Evolutionary conservation across 306 rosid genomes (phyloP).

Genomic region (Cucurbita argyrosperma): DNA sequence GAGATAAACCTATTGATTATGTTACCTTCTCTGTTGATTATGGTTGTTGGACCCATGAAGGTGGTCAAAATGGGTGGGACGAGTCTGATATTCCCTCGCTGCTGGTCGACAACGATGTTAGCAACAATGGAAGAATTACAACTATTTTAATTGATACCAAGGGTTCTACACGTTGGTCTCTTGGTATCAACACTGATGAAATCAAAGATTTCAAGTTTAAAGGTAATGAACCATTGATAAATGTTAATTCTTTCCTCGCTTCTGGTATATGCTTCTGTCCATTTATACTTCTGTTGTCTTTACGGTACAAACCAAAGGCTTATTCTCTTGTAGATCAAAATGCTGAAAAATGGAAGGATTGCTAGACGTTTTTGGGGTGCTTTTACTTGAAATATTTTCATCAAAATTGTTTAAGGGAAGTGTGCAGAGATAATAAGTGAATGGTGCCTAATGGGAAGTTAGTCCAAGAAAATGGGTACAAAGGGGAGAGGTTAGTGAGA

Average conservation of each 20-base stretch:
- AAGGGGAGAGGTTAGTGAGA: not conserved
- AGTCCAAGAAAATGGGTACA: not conserved
- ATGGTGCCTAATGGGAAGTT: not conserved
- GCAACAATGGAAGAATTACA: conserved; percentile 33
- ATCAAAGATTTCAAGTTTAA: conserved; percentile 50
- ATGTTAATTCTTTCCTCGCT: not conserved
- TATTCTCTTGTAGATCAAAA: not conserved
- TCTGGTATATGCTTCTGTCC: not conserved
- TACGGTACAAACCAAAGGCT: not conserved
- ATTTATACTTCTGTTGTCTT: not conserved
- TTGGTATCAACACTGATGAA: conserved; percentile 63
- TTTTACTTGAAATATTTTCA: not conserved
- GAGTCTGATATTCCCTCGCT: conserved; percentile 59
- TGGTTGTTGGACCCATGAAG: conserved; percentile 56
- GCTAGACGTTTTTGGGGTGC: not conserved
- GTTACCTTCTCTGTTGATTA: conserved; percentile 69
- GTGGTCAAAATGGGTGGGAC: conserved; percentile 44
- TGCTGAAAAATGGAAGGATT: not conserved
- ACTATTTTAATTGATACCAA: conserved; percentile 51
- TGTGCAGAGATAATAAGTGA: not conserved
- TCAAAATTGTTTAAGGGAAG: not conserved
- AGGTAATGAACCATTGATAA: conserved; percentile 26
- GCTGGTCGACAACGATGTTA: conserved; percentile 23
- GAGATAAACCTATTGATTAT: conserved; percentile 53
- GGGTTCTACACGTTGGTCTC: conserved; percentile 76